Conservation (phyloP, 805 yeast genomes). For the Pichia cephalocereana region DNA sequence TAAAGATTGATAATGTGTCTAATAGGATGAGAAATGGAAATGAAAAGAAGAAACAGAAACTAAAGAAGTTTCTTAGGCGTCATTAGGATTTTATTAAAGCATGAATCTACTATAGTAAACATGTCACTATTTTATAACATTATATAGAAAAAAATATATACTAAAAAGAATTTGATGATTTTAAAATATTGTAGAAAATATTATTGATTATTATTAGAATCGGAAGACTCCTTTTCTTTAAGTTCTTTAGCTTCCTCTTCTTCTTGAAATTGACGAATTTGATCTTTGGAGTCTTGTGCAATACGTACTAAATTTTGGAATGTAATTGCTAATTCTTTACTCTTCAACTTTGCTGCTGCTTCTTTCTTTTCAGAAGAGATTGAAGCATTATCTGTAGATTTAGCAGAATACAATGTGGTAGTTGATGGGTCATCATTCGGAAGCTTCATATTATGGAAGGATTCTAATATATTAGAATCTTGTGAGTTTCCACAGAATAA, state of each 20-base stretch:
- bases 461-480: conserved; percentile 34
- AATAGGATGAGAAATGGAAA: conserved; percentile 3
- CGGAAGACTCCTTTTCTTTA: not conserved
- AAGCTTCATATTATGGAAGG: conserved; percentile 13
- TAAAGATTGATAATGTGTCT: conserved; percentile 4
- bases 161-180: no score
- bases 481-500: conserved; percentile 26
- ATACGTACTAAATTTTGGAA: conserved; percentile 25
- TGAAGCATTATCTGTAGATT: not conserved
- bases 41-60: not conserved
- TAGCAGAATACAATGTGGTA: not conserved
- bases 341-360: conserved; percentile 8
- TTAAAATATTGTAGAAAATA: no score
- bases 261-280: conserved; percentile 21
- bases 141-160: no score
- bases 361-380: not conserved
- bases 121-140: no score
- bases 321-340: conserved; percentile 21
- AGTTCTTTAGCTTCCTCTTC: conserved; percentile 6
- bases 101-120: no score
- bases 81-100: not conserved
- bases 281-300: conserved; percentile 25
- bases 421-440: not conserved
- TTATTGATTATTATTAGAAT: no score
- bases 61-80: not conserved